phyloP scores from a whole-genome alignment of 2,329 filamentous ascomycete species.

The Scedosporium aurantiacum region DNA sequence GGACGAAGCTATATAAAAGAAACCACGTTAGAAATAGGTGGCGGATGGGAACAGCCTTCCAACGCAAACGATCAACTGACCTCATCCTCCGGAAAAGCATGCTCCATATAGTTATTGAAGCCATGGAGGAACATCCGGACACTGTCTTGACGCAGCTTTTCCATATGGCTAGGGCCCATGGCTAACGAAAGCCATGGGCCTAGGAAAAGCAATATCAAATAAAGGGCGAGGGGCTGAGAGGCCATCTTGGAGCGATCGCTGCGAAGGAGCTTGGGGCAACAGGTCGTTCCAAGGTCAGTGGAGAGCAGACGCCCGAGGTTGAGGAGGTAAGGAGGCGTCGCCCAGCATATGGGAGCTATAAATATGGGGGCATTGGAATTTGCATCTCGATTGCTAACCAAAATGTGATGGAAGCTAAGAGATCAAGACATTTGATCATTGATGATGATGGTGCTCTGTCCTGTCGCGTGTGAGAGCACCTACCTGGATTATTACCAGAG shows the following conservation, averaged over 20 bases:
- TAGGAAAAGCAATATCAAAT: not conserved
- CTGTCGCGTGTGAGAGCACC: too few species aligned
- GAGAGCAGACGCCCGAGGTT: not conserved
- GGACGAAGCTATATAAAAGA: constrained; percentile 55
- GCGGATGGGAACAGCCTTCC: not conserved
- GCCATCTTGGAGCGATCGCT: constrained; percentile 3
- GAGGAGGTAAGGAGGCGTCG: not conserved
- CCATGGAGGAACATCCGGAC: constrained; percentile 92
- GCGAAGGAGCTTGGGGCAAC: not conserved
- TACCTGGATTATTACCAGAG: not conserved
- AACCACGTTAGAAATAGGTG: constrained; percentile 9
- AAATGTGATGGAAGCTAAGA: not conserved
- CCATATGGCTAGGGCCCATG: constrained; percentile 46
- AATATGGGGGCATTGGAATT: not conserved
- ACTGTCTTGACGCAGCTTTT: constrained; percentile 46
- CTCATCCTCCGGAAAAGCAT: constrained; percentile 95
- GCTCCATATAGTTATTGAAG: constrained; percentile 84
- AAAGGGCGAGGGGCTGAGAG: not conserved
- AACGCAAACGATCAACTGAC: constrained; percentile 22
- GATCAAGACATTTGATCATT: not conserved
- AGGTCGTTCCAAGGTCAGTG: not conserved
- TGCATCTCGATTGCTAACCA: not conserved
- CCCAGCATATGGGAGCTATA: not conserved
- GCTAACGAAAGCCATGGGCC: constrained; percentile 30
- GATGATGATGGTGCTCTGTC: not conserved